Conservation (phyloP, 2,329 filamentous ascomycete genomes). For the Dactylellina haptotyla region DNA sequence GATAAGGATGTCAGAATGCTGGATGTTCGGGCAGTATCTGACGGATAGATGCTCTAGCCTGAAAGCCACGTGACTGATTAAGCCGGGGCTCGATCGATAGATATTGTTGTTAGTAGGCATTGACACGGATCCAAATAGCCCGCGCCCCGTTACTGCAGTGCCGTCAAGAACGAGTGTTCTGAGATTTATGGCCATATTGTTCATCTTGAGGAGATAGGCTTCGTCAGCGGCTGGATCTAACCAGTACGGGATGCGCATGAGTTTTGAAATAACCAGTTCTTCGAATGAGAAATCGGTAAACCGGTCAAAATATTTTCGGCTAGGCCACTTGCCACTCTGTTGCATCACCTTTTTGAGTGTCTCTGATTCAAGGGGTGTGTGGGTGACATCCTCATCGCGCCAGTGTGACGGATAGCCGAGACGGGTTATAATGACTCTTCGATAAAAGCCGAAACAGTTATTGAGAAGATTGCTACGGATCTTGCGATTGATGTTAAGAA, state of each 20-base stretch:
- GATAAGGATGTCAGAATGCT: constrained; percentile 46
- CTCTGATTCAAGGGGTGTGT: constrained; percentile 8
- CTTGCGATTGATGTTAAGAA: constrained; percentile 26
- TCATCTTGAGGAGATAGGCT: constrained; percentile 1
- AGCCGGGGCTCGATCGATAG: constrained; percentile 31
- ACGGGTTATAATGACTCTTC: constrained; percentile 12
- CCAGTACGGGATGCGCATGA: constrained; percentile 42
- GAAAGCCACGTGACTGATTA: constrained; percentile 16
- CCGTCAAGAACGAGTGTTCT: constrained; percentile 34
- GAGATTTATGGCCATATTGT: neutral
- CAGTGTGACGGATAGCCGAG: constrained; percentile 2
- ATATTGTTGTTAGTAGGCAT: constrained; percentile 16
- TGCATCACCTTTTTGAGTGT: constrained; percentile 4
- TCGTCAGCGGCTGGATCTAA: constrained; percentile 17
- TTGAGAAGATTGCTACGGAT: constrained; percentile 18
- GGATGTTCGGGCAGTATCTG: constrained; percentile 36
- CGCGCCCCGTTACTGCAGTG: constrained; percentile 44
- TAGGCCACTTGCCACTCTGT: constrained; percentile 12
- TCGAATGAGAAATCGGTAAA: constrained; percentile 46
- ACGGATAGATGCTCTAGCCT: constrained; percentile 27
- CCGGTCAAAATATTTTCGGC: constrained; percentile 24
- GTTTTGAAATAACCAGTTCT: constrained; percentile 28
- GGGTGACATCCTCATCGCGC: constrained; percentile 12
- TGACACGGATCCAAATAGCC: constrained; percentile 41
- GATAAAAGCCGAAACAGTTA: neutral